A percentile compares a stretch with the other conserved stretches of the same genome.
These are phyloP conservation scores for Silybum marianum DNA, from an alignment of 129 eudicot species.

Conservation along the genomic window DNA sequence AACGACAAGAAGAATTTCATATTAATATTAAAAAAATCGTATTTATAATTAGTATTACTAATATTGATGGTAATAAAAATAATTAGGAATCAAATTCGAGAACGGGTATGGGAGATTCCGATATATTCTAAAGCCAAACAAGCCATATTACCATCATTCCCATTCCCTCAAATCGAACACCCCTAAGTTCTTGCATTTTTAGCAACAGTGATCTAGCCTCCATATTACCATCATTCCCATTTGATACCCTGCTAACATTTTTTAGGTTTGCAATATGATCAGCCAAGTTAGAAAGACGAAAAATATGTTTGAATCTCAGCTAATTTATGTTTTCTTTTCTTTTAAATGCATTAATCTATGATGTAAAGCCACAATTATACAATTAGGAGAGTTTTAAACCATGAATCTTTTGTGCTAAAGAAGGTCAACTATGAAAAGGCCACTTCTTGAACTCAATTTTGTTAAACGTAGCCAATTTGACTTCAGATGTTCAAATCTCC, in stretches of 20 bases:
- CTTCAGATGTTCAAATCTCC: not conserved
- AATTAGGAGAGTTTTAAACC: not conserved
- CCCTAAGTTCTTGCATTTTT: not conserved
- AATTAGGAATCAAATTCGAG: not conserved
- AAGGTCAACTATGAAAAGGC: not conserved
- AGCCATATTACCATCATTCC: not conserved
- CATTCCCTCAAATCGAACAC: not conserved
- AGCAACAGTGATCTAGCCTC: not conserved
- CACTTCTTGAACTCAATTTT: not conserved
- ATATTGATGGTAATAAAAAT: not conserved
- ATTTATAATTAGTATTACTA: not conserved
- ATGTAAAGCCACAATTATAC: too few relatives aligned
- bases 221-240: not conserved
- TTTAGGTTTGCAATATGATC: too few relatives aligned
- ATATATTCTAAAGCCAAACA: not conserved
- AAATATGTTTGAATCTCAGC: too few relatives aligned
- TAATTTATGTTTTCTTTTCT: too few relatives aligned
- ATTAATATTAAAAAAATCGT: not conserved
- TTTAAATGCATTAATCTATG: too few relatives aligned
- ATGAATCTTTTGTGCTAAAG: not conserved
- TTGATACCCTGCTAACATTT: too few relatives aligned
- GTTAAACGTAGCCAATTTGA: not conserved
- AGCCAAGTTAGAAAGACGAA: too few relatives aligned
- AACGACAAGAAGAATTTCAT: not conserved
- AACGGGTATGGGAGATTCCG: not conserved